phyloP scores from a whole-genome alignment of 768 basidiomycete genomes.

The Mycena galericulata region DNA sequence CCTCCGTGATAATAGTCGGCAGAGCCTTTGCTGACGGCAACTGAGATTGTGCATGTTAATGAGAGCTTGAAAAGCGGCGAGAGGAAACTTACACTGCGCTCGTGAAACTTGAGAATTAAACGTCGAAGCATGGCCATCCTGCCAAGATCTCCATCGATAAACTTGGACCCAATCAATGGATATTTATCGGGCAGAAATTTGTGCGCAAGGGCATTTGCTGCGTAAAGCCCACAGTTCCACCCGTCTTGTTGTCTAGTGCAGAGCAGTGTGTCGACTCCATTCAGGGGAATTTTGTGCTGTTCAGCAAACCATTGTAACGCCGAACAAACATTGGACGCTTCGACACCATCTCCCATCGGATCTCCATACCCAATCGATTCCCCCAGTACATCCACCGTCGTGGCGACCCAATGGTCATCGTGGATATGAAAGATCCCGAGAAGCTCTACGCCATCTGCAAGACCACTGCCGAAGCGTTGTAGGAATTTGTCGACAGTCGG shows the following conservation, averaged over 20 bases:
- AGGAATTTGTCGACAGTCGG: background rate
- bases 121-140: background rate
- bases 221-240: no score
- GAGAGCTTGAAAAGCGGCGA: background rate
- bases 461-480: background rate
- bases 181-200: background rate
- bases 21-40: background rate
- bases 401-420: no score
- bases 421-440: no score
- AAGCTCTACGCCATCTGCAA: no score
- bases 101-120: background rate
- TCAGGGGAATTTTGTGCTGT: no score
- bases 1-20: background rate
- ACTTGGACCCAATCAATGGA: background rate
- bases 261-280: no score
- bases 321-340: no score
- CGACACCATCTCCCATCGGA: background rate
- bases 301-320: slow-evolving; percentile 1
- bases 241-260: no score
- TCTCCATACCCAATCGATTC: background rate
- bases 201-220: no score
- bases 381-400: background rate
- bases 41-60: background rate
- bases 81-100: background rate
- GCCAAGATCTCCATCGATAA: background rate